Evolutionary conservation across 129 eudicot genomes (phyloP).

Genomic region (Oenanthe sinensis): DNA sequence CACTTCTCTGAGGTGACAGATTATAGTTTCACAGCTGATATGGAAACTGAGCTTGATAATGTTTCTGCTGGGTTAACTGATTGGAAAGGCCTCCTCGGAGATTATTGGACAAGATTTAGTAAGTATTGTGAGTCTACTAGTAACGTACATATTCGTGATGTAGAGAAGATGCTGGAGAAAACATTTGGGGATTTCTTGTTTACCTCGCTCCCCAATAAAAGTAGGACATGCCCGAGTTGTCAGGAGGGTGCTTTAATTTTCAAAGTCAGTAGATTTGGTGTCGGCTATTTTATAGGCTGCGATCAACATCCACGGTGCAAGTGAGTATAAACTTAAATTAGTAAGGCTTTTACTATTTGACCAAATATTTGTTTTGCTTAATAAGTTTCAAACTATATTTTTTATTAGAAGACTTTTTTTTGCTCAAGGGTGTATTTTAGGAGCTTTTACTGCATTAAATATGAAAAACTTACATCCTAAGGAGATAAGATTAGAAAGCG

Average conservation of each 20-base stretch:
- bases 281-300: constrained; percentile 86
- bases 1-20: constrained; percentile 85
- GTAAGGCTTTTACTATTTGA: not conserved
- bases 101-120: constrained; percentile 95
- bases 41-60: constrained; percentile 96
- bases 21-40: constrained; percentile 95
- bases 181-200: constrained; percentile 69
- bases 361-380: not conserved
- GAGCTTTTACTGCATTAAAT: not conserved
- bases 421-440: not conserved
- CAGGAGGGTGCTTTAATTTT: constrained; percentile 62
- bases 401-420: not conserved
- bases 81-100: constrained; percentile 86
- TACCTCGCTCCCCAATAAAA: constrained; percentile 58
- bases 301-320: constrained; percentile 96
- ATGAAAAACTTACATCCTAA: not conserved
- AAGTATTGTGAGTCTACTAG: constrained; percentile 65
- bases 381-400: not conserved
- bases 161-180: constrained; percentile 97
- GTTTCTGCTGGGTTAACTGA: constrained; percentile 93
- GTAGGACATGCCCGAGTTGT: constrained; percentile 87
- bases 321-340: constrained; percentile 37
- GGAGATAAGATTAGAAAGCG: not conserved
- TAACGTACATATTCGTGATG: constrained; percentile 74
- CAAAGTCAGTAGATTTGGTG: constrained; percentile 87